A percentile compares a stretch with the other conserved stretches of the same genome.
These are phyloP conservation scores for Daldinia sp. DNA, from an alignment of 2,329 filamentous ascomycete genomes.

Conservation along the genomic window DNA sequence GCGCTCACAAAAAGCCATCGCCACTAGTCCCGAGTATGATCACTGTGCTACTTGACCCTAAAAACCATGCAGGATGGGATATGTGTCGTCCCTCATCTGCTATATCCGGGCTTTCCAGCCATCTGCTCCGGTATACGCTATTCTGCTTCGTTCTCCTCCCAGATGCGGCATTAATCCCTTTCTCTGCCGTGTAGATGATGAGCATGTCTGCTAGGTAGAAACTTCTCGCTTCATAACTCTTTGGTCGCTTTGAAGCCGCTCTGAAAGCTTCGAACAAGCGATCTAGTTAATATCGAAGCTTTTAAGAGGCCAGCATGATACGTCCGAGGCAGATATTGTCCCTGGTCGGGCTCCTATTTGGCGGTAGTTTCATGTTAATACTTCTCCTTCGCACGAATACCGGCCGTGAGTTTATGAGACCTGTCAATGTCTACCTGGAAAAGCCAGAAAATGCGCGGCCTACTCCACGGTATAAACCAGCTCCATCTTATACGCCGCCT, in stretches of 20 bases:
- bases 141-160: background rate
- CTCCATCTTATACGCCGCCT: constrained; percentile 53
- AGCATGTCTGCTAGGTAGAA: background rate
- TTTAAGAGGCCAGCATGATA: constrained; percentile 16
- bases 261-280: background rate
- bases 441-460: constrained; percentile 31
- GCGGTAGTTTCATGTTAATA: constrained; percentile 36
- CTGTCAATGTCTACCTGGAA: constrained; percentile 13
- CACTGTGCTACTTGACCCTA: background rate
- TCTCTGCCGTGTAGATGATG: background rate
- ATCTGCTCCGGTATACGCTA: background rate
- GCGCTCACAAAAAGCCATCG: background rate
- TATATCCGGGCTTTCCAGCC: background rate
- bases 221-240: background rate
- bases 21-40: background rate
- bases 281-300: background rate
- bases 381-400: constrained; percentile 31
- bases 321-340: constrained; percentile 40
- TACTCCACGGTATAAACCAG: constrained; percentile 52
- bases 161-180: background rate
- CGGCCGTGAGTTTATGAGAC: constrained; percentile 26
- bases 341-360: constrained; percentile 33
- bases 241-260: background rate
- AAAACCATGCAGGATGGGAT: background rate
- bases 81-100: background rate